Conservation (phyloP, 805 yeast species). For the Metschnikowia lunata region DNA sequence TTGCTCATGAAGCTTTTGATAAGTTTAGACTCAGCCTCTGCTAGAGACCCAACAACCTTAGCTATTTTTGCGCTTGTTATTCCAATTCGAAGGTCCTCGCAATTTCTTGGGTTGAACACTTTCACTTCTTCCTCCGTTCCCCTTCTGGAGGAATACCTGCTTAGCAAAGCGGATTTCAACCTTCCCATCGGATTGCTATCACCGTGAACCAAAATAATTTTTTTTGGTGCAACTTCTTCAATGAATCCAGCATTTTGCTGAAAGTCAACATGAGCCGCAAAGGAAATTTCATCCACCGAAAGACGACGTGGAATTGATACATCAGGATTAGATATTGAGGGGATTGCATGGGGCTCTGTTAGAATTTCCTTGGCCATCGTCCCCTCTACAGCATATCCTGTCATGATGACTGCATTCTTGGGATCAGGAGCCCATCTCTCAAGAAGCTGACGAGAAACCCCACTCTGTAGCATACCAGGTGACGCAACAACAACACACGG, state of each 20-base stretch:
- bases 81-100: constrained; percentile 70
- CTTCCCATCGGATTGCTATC: constrained; percentile 99
- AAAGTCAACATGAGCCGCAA: constrained; percentile 99
- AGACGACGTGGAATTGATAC: constrained; percentile 81
- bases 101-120: constrained; percentile 88
- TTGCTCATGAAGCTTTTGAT: constrained; percentile 52
- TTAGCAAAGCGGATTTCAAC: constrained; percentile 82
- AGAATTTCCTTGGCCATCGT: constrained; percentile 91
- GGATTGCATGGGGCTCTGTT: constrained; percentile 87
- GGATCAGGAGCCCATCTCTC: constrained; percentile 99
- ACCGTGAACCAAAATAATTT: constrained; percentile 92
- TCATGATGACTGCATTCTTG: constrained; percentile 77
- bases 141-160: constrained; percentile 76
- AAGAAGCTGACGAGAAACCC: constrained; percentile 83
- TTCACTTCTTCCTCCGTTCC: constrained; percentile 87
- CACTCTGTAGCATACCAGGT: constrained; percentile 98
- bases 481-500: constrained; percentile 96
- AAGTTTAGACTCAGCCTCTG: constrained; percentile 36
- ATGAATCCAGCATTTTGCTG: constrained; percentile 90
- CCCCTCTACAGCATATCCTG: constrained; percentile 98
- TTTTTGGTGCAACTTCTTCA: constrained; percentile 77
- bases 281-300: constrained; percentile 87
- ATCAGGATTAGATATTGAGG: constrained; percentile 77
- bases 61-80: constrained; percentile 85
- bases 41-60: constrained; percentile 55